A percentile compares a stretch with the other conserved stretches of the same genome.
These are phyloP conservation scores for Senna tora DNA, from an alignment of 306 rosid genomes.

Conservation along the genomic window DNA sequence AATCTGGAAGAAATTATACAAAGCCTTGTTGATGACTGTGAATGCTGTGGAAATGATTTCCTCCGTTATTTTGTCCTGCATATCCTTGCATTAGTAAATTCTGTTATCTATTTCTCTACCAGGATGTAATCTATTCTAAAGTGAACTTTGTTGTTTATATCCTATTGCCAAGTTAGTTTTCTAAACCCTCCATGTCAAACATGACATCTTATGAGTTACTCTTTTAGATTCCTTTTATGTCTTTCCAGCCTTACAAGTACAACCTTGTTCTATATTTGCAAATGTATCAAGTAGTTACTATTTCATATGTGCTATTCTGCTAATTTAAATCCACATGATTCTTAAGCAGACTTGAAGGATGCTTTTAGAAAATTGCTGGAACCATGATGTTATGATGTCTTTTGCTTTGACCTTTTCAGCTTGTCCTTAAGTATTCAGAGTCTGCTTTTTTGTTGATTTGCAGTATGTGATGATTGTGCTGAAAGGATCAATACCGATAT, in stretches of 20 bases:
- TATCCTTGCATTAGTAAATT: background rate
- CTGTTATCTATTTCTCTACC: background rate
- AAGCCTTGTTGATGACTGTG: background rate
- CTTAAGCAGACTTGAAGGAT: background rate
- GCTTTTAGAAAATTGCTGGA: background rate
- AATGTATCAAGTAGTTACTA: background rate
- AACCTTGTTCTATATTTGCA: background rate
- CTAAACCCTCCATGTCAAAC: background rate
- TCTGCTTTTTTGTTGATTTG: conserved; percentile 21
- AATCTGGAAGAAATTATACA: background rate
- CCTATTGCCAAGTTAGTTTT: background rate
- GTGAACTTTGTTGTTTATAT: background rate
- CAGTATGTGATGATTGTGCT: conserved; percentile 91
- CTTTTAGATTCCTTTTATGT: background rate
- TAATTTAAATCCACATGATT: background rate
- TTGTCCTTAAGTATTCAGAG: background rate
- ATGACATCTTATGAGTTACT: background rate
- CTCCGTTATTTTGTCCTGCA: background rate
- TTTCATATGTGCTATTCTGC: background rate
- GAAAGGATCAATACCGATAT: conserved; percentile 82
- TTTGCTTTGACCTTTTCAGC: background rate
- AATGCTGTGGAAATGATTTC: conserved; percentile 19
- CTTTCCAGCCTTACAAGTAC: background rate
- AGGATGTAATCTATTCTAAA: background rate
- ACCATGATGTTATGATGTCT: background rate